A percentile compares a stretch with the other conserved stretches of the same genome.
phyloP scores from a whole-genome alignment of 768 basidiomycete genomes.

The Cystofilobasidium bisporidii region DNA sequence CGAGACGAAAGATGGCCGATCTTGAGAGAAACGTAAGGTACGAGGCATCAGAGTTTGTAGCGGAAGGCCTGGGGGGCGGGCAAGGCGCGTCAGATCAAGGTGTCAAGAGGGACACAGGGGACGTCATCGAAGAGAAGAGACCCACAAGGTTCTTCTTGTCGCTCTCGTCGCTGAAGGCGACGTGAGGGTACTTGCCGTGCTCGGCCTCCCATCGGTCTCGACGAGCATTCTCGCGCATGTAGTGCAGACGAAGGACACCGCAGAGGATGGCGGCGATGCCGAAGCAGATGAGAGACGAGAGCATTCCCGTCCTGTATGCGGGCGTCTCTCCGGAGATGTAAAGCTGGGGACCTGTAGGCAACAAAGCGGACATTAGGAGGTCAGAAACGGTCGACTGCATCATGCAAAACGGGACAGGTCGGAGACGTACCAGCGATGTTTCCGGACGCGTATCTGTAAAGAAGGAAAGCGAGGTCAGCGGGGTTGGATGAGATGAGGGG shows the following conservation, averaged over 20 bases:
- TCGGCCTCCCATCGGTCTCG: background rate
- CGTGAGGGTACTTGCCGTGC: background rate
- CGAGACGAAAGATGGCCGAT: too few relatives aligned
- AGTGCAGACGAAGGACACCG: background rate
- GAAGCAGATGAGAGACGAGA: background rate
- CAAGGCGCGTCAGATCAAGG: background rate
- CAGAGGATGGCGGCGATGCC: background rate
- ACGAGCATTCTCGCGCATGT: slow-evolving; percentile 2
- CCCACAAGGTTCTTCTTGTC: background rate
- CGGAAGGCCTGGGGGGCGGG: background rate
- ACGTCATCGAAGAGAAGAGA: background rate
- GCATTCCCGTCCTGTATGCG: background rate
- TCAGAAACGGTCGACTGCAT: too few relatives aligned
- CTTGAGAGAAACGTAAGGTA: too few relatives aligned
- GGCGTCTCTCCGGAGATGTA: slow-evolving; percentile 1
- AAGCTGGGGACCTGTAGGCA: slow-evolving; percentile 6
- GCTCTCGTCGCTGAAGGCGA: background rate
- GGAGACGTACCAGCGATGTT: too few relatives aligned
- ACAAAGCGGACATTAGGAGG: too few relatives aligned
- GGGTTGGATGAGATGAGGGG: background rate
- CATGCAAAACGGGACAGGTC: too few relatives aligned
- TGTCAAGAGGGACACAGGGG: background rate
- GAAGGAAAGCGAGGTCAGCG: too few relatives aligned
- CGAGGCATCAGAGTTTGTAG: background rate
- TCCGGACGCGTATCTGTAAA: too few relatives aligned